These are phyloP conservation scores for Silene conica DNA, from an alignment of 148 eudicot genomes.

Conservation along the genomic window DNA sequence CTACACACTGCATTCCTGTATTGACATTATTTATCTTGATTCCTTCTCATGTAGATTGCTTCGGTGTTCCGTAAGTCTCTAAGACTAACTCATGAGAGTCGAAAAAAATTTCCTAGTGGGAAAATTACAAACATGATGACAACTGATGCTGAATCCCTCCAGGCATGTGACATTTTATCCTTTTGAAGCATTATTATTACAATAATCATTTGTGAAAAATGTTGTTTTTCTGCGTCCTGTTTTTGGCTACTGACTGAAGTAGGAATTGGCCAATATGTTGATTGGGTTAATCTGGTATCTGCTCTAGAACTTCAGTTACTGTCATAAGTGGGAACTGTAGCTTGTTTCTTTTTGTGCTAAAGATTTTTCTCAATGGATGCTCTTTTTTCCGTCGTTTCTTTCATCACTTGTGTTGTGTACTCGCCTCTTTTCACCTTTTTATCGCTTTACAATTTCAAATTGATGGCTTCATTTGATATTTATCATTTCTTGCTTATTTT, in stretches of 20 bases:
- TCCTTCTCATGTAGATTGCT: constrained; percentile 52
- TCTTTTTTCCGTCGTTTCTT: neutral
- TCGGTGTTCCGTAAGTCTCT: constrained; percentile 83
- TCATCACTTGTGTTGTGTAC: neutral
- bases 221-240: neutral
- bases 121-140: constrained; percentile 90
- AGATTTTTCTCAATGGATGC: neutral
- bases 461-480: neutral
- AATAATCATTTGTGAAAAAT: neutral
- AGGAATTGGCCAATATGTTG: neutral
- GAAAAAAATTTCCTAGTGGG: constrained; percentile 62
- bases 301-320: neutral
- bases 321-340: neutral
- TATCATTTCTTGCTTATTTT: neutral
- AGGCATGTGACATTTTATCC: constrained; percentile 39
- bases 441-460: neutral
- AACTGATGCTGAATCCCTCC: constrained; percentile 84
- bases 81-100: constrained; percentile 83
- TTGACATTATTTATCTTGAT: constrained; percentile 1
- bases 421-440: neutral
- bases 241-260: constrained; percentile 1
- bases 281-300: neutral
- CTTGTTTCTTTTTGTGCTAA: neutral
- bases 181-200: neutral
- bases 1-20: neutral